phyloP scores from a whole-genome alignment of 2,329 filamentous ascomycete genomes.

The Xylariomycetidae sp. region DNA sequence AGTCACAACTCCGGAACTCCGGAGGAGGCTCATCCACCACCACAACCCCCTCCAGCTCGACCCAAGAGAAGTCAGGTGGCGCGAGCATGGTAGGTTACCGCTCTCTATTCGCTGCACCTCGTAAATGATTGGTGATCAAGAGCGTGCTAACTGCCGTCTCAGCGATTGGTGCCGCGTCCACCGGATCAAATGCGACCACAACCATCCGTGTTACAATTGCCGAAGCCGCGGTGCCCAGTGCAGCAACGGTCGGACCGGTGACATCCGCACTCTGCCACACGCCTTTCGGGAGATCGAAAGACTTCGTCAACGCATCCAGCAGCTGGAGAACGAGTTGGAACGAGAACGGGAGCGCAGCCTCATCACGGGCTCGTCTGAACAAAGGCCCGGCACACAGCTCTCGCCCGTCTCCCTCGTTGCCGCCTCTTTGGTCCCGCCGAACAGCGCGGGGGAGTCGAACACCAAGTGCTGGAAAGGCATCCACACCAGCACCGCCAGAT shows the following conservation, averaged over 20 bases:
- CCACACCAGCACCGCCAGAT: slow-evolving; percentile 26
- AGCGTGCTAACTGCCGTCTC: slow-evolving; percentile 18
- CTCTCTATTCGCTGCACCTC: no score
- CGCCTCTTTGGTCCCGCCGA: slow-evolving; percentile 3
- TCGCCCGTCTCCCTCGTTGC: neutral
- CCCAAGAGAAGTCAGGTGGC: no score
- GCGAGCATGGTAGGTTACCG: no score
- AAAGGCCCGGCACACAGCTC: neutral
- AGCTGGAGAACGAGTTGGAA: slow-evolving; percentile 24
- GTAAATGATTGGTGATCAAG: no score
- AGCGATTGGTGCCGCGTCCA: slow-evolving; percentile 36
- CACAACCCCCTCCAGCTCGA: no score
- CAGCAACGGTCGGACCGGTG: slow-evolving; percentile 24
- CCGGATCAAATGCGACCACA: slow-evolving; percentile 34
- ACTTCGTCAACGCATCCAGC: slow-evolving; percentile 21
- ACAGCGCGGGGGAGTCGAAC: slow-evolving; percentile 3
- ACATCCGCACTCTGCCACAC: slow-evolving; percentile 21
- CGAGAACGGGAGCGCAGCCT: slow-evolving; percentile 3
- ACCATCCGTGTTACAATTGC: slow-evolving; percentile 33
- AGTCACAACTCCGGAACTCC: no score
- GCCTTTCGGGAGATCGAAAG: slow-evolving; percentile 29
- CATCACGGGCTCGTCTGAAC: neutral
- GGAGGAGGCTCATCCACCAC: no score
- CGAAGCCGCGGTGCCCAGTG: slow-evolving; percentile 28
- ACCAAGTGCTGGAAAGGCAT: slow-evolving; percentile 32